Base-by-base conservation (phyloP, 106 monocot genomes). In the Phalaenopsis aphrodite region DNA sequence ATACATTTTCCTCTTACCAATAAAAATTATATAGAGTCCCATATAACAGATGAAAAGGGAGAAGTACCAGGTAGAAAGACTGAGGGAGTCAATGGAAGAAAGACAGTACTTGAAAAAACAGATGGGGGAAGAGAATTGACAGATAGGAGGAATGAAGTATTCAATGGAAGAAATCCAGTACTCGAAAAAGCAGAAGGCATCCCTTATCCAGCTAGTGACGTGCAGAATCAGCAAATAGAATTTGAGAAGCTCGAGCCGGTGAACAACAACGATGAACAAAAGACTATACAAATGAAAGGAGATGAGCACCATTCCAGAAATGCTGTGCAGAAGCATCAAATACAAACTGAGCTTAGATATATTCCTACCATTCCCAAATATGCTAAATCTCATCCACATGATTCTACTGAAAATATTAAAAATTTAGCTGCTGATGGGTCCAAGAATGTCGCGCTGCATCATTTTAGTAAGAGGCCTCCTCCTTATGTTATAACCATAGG, bases 301-400 rank as follows among this genome's bases (percentile, higher is more conserved):
- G n/a, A 48, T 55, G 85, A 78, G 55, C 42, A 52, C 67, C 37
- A 41, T 83, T 75, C 45, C 4, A 47, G 12, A 15, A 57, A 30
- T 75, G 17, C 17, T 18, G 21, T 73, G 52, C 10, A 12, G 52
- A 52, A 52, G 15, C 75, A 75, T 76, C 58, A 76, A 45, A 72
- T 84, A 16, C 85, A 80, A 41, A 43, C 65, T 30, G 88, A 89
- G 58, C 79, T 56, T 15, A 85, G 80, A 85, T 86, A 87, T 82
- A 77, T 87, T 61, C 89, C 85, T 89, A 47, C 52, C 11, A 52
- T 3, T 52, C 73, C 89, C 61, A 77, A 38, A 52, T 61, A 16
- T 24, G 39, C 36, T 18, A 77, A 73, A 78, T 74, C 41, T 36
- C 43, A 36, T 8, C n/a, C 15, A 3, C 67, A 69, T 61, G 85